These are phyloP conservation scores for Diplodia intermedia DNA, from an alignment of 2,329 filamentous ascomycete genomes.

Conservation along the genomic window DNA sequence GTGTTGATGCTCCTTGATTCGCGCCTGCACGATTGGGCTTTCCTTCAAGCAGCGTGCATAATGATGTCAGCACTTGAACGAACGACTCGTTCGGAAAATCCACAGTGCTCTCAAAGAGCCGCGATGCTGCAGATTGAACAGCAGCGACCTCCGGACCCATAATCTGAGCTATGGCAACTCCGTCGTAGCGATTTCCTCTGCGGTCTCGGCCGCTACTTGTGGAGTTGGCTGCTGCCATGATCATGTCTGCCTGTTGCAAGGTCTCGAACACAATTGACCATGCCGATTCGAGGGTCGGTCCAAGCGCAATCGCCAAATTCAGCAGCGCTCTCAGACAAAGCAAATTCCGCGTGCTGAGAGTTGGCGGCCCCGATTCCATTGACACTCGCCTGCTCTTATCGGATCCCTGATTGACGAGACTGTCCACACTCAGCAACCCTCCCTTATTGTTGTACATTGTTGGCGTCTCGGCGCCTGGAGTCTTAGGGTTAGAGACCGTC, in stretches of 20 bases:
- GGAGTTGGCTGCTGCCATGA: slow-evolving; percentile 64
- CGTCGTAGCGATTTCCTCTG: slow-evolving; percentile 39
- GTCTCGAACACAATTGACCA: slow-evolving; percentile 95
- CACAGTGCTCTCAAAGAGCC: slow-evolving; percentile 88
- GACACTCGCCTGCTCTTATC: slow-evolving; percentile 68
- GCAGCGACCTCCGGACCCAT: slow-evolving; percentile 81
- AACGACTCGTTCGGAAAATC: slow-evolving; percentile 89
- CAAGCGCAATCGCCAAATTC: slow-evolving; percentile 94
- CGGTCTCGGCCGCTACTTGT: slow-evolving; percentile 33
- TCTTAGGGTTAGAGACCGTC: slow-evolving; percentile 45
- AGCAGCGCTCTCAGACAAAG: slow-evolving; percentile 87
- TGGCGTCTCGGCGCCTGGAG: slow-evolving; percentile 58
- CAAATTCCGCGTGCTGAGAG: slow-evolving; percentile 84
- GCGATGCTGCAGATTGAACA: slow-evolving; percentile 84
- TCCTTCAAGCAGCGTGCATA: slow-evolving; percentile 71
- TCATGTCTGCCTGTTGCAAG: slow-evolving; percentile 88
- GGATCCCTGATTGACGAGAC: slow-evolving; percentile 65
- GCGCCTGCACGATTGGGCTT: slow-evolving; percentile 38
- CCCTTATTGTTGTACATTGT: slow-evolving; percentile 75
- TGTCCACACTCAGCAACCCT: slow-evolving; percentile 76
- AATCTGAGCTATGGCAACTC: slow-evolving; percentile 42
- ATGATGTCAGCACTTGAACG: slow-evolving; percentile 74
- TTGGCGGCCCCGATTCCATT: slow-evolving; percentile 50
- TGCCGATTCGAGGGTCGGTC: slow-evolving; percentile 80
- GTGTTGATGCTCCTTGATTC: slow-evolving; percentile 5